Evolutionary conservation across 306 rosid species (phyloP).

Genomic region (Prunus padus): DNA sequence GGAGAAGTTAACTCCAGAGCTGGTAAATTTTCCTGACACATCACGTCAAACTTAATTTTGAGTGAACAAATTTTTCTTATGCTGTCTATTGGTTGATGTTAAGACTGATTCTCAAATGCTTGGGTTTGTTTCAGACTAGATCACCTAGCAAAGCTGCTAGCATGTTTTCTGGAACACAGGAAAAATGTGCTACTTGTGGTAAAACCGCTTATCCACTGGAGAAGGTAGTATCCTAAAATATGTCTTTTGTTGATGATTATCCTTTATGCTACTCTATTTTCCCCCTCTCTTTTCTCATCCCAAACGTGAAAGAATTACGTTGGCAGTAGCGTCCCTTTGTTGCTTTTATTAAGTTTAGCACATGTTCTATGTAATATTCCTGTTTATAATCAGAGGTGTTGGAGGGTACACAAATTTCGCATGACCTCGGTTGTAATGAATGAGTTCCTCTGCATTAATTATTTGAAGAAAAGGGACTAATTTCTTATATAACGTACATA

Average conservation of each 20-base stretch:
- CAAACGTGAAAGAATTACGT: background rate
- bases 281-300: background rate
- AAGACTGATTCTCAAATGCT: conserved; percentile 25
- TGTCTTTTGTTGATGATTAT: background rate
- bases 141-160: conserved; percentile 91
- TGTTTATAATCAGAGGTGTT: background rate
- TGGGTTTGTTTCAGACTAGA: conserved; percentile 66
- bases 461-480: background rate
- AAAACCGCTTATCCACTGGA: conserved; percentile 94
- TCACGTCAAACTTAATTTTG: conserved; percentile 15
- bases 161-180: conserved; percentile 97
- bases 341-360: background rate
- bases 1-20: conserved; percentile 72
- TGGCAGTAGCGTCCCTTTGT: background rate
- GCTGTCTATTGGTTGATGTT: conserved; percentile 11
- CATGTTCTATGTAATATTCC: background rate
- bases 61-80: background rate
- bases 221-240: conserved; percentile 55
- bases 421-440: background rate
- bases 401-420: background rate
- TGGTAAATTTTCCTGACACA: conserved; percentile 49
- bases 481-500: background rate
- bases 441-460: background rate
- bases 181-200: conserved; percentile 88
- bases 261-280: background rate